Evolutionary conservation across 2,329 filamentous ascomycete species (phyloP).

Genomic region (Fonsecaea erecta): DNA sequence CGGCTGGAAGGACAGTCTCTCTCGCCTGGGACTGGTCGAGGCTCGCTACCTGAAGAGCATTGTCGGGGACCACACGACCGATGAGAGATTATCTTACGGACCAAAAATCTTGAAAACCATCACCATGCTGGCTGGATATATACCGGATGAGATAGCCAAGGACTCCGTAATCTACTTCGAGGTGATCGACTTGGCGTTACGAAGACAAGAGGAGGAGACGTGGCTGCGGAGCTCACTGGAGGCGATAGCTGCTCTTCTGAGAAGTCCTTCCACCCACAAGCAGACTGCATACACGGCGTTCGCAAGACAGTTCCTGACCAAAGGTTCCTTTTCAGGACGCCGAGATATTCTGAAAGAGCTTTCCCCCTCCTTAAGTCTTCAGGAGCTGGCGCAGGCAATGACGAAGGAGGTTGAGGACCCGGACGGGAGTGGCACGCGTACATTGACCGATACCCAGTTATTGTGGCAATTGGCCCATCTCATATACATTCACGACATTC

Average conservation of each 20-base stretch:
- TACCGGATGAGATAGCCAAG: conserved; percentile 42
- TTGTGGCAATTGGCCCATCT: conserved; percentile 65
- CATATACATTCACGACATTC: conserved; percentile 59
- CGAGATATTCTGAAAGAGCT: conserved; percentile 15
- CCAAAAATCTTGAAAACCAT: conserved; percentile 26
- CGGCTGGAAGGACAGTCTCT: conserved; percentile 18
- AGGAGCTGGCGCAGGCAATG: conserved; percentile 21
- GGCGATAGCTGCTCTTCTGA: conserved; percentile 23
- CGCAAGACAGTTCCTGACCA: conserved; percentile 20
- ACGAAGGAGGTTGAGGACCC: conserved; percentile 22
- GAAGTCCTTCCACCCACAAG: conserved; percentile 11
- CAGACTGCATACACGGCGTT: conserved; percentile 24
- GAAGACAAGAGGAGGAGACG: conserved; percentile 3
- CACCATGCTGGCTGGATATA: conserved; percentile 47
- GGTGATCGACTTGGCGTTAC: conserved; percentile 17
- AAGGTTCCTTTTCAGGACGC: conserved; percentile 20
- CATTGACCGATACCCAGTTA: conserved; percentile 48
- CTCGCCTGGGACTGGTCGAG: conserved; percentile 21
- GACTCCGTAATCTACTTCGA: conserved; percentile 25
- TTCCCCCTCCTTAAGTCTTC: conserved; percentile 20
- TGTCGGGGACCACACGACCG: not conserved
- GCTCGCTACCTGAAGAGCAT: conserved; percentile 28
- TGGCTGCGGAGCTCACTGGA: conserved; percentile 17
- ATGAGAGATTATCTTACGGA: conserved; percentile 17
- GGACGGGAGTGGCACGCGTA: conserved; percentile 44